Base-by-base conservation (phyloP, 768 basidiomycete species). In the Wakefieldia striispora region DNA sequence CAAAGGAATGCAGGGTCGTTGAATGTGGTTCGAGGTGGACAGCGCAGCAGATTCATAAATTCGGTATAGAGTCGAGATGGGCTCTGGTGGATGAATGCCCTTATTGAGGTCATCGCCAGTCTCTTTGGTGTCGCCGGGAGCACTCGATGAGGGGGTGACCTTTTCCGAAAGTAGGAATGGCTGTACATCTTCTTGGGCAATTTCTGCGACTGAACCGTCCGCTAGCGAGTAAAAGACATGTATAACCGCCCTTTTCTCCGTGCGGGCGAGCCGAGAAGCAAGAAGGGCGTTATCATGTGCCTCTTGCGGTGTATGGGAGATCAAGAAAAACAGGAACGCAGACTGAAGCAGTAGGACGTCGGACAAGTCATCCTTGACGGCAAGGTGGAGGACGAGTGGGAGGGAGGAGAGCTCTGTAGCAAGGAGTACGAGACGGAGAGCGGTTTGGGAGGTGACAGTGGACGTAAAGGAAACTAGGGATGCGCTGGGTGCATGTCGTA, bases 201-300 rank as follows among this genome's bases (percentile, higher is more conserved):
- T 70, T 55, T 85, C 78, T 17, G 75, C 69, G 11, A 80, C 62
- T 6, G 63, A 55, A 23, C 76, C 72, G 19, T 70, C 64, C 2
- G 65, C 65, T 2, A 62, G 69, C 8, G 73, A 62, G 59, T 87
- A 83, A 69, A 93, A 97, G 13, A 79, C 83, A 64, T 97, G 95
- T 21, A 97, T 74, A n/a, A 95, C 90, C 6, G 86, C 84, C 57
- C 81, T 86, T 47, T 75, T 74, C 59, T 88, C 82, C 7, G 76
- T 66, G 33, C 77, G 77, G 0, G 95, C 91, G 43, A 97, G 70
- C 37, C 85, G 81, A 43, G 90, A 84, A 13, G 92, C 91, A 16
- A 98, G 78, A 31, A 97, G 72, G 20, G 92, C 88, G 67, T 97
- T 86, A 63, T 95, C 91, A 59, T 95, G 88, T 4, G 93, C 91